Evolutionary conservation across 2,329 filamentous ascomycete species (phyloP), one percentile per base, ranked within the genome.

Genomic region (Pseudopyricularia cyperi): DNA sequence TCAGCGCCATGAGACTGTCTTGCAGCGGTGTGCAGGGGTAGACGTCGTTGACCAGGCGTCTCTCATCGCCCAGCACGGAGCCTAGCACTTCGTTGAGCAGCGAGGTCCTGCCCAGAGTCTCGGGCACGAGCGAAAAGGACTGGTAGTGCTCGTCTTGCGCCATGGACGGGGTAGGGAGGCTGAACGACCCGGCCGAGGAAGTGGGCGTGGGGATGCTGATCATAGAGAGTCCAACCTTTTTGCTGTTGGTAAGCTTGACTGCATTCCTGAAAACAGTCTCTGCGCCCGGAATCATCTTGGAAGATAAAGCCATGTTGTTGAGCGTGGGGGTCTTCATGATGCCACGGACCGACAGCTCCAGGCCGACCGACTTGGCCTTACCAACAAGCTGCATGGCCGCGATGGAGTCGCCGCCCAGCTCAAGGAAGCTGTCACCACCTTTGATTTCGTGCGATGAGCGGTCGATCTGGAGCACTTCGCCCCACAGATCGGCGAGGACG

Each of bases 1-100:
- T 54, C 22, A 52, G 42, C 17, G 55, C 51, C 56, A 60, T 59
- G 11, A 59, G 39, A 22, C 57, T 57, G 12, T 59, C 56, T 7
- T 59, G 58, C 11, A 60, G 56, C 37, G 57, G 52, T 7, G 57
- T 60, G 44, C 57, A 58, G 19, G 57, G 57, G 19, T 56, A 59
- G 28, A 57, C 48, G 46, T 60, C 58, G 22, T 44, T 44, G 19
- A 44, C 39, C 4, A 24, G 39, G 7, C 19, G 39, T 26, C 39
- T 44, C 19, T 24, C 17, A 5, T 34, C 28, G 9, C 19, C 30
- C 17, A 24, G 17, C 5, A 37, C 32, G 7, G 12, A 15, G 30
- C 22, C 32, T 4, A 33, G 12, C 8, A 35, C 32, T n/a, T 35
- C 32, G 4, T 30, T 24, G 19, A 49, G 32, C 9, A 49, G 17